Base-by-base conservation (phyloP, 106 monocot species). In the Xerophyta viscosa region DNA sequence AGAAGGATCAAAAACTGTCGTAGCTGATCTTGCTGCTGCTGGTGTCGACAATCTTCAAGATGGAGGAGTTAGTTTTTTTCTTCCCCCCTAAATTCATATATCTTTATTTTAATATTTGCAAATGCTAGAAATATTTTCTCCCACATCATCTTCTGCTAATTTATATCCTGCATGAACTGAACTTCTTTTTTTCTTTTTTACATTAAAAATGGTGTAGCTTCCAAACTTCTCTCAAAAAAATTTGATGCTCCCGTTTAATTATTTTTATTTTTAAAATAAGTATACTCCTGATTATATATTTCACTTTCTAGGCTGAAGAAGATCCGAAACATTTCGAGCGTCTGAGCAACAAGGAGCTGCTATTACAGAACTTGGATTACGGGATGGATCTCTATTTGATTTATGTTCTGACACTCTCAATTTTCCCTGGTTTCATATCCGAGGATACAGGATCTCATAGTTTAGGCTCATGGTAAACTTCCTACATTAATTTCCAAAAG, bases 381-480 rank as follows among this genome's bases (percentile, higher is more conserved):
- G 72, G 54, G n/a, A 4, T 83, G 8, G 79, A 68, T 41, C 15
- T 83, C 26, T 80, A 36, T 56, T 62, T 87, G 48, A 87, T 77
- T 12, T 93, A 87, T 63, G 60, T 72, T 15, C 46, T 93, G 27
- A 83, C 92, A 12, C 53, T 93, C 29, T 93, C 92, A 17, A 93
- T 93, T 42, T 87, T 93, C 37, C 92, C 83, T 48, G 87, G 92
- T 0, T 92, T 92, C 58, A 64, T 92, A 49, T 79, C 92, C 1
- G 92, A 93, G 65, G 83, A 93, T 44, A 84, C 77, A 39, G 93
- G 93, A 42, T 65, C 66, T 12, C 93, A 93, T 55, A 58, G 69
- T 46, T 66, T 93, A 44, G 93, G 93, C 20, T 64, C 80, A 57
- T 93, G 87, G 93, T 93, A 48, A 71, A 15, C 39, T 48, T 50